These are phyloP conservation scores for Tuctoria greenei DNA, from an alignment of 176 grass and related monocot species.

Conservation along the genomic window DNA sequence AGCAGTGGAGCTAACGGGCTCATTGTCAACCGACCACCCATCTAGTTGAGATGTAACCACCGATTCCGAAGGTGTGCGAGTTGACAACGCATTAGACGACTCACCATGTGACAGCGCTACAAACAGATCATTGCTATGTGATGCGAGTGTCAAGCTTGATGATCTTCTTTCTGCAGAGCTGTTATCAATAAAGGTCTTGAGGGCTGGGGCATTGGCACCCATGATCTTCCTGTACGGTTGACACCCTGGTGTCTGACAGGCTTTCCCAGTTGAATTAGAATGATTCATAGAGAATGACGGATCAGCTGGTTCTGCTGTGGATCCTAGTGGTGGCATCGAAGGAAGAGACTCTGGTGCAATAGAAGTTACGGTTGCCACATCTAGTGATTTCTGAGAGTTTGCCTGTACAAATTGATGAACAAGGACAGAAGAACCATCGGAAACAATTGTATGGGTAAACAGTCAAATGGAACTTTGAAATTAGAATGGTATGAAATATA, in stretches of 20 bases:
- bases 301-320: conserved; percentile 16
- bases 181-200: conserved; percentile 47
- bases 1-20: conserved; percentile 31
- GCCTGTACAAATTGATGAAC: conserved; percentile 14
- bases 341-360: conserved; percentile 47
- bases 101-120: conserved; percentile 28
- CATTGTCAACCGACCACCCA: conserved; percentile 65
- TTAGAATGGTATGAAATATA: neutral
- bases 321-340: conserved; percentile 39
- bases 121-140: conserved; percentile 22
- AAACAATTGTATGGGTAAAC: neutral
- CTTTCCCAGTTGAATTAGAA: conserved; percentile 54
- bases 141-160: conserved; percentile 32
- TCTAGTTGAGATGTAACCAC: conserved; percentile 55
- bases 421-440: conserved; percentile 9
- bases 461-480: conserved; percentile 8
- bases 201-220: conserved; percentile 52
- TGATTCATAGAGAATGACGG: conserved; percentile 35
- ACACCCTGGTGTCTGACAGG: conserved; percentile 43
- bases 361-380: conserved; percentile 30
- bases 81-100: conserved; percentile 72
- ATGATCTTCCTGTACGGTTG: conserved; percentile 57
- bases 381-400: conserved; percentile 9
- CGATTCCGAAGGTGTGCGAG: conserved; percentile 59
- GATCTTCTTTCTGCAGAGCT: conserved; percentile 25